Base-by-base conservation (phyloP, 2,329 filamentous ascomycete species). In the Penicillium sclerotigenum region DNA sequence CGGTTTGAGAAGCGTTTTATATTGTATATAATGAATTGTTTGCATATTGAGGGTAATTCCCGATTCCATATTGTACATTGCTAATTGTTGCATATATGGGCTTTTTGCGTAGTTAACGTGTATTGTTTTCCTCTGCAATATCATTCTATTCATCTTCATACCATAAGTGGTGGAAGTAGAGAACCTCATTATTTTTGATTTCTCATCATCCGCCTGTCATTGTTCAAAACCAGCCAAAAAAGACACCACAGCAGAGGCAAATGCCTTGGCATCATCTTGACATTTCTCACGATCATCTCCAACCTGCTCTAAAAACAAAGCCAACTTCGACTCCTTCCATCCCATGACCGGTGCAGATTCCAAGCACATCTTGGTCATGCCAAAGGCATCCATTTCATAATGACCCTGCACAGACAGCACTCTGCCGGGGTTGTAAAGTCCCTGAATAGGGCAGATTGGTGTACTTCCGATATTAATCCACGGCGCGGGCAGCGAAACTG, bases 391-490 rank as follows among this genome's bases (percentile, higher is more conserved):
- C 59, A 67, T 63, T 51, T 67, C 63, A 53, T 65, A 67, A 47
- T 67, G 63, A 8, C 64, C 64, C 43, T 67, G 64, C 11, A 65
- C 62, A 16, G 64, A 57, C 26, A 67, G 14, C 0, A 67, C 64
- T 11, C 64, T 54, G 9, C 62, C 59, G 6, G 64, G 63, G 42
- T 62, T 46, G 40, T 65, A 67, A 5, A 67, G 59, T 26, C 64
- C 64, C 47, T 65, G 64, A 31, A 67, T 62, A 7, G 64, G 63
- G 24, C 63, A 67, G 33, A 65, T 64, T 6, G 62, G 59, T 1
- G 62, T 67, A 43, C 63, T 65, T 47, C 63, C 64, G 47, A 67
- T 54, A 59, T 65, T 65, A 41, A 65, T 61, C 64, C 64, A 67
- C 1, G 63, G 62, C 1, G 60, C 60, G 20, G 63, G 63, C 6